Conservation (phyloP, 2,329 filamentous ascomycete genomes). For the Moelleriella libera region DNA sequence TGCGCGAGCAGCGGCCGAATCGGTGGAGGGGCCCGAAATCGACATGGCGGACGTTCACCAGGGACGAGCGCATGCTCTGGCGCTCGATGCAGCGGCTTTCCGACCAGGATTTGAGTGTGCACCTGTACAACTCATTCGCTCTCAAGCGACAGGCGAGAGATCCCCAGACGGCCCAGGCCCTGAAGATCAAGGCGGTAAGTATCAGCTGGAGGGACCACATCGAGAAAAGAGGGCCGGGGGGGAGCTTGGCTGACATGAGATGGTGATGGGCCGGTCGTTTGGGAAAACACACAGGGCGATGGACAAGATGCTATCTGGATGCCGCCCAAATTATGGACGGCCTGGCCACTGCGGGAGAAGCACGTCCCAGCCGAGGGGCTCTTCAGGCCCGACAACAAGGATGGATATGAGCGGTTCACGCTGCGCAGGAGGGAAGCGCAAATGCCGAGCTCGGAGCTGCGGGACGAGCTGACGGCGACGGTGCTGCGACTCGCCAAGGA, state of each 20-base stretch:
- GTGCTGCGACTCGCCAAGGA: slow-evolving; percentile 56
- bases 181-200: slow-evolving; percentile 14
- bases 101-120: slow-evolving; percentile 54
- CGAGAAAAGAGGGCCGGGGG: too few species aligned
- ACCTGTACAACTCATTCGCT: slow-evolving; percentile 66
- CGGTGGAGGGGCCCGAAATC: slow-evolving; percentile 53
- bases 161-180: slow-evolving; percentile 11
- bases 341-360: slow-evolving; percentile 61
- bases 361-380: slow-evolving; percentile 47
- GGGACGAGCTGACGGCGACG: slow-evolving; percentile 54
- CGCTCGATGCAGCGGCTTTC: slow-evolving; percentile 48
- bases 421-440: slow-evolving; percentile 27
- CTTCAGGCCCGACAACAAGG: slow-evolving; percentile 22
- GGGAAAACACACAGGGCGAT: slow-evolving; percentile 9
- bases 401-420: slow-evolving; percentile 36
- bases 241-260: too few species aligned
- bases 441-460: slow-evolving; percentile 46
- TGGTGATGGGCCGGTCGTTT: too few species aligned
- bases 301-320: slow-evolving; percentile 25
- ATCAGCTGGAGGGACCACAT: not conserved
- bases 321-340: slow-evolving; percentile 56
- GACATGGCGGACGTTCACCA: slow-evolving; percentile 53
- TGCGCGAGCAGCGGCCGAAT: slow-evolving; percentile 46
- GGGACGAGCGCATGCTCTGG: slow-evolving; percentile 47
- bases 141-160: slow-evolving; percentile 34